Evolutionary conservation across 306 rosid species (phyloP).

Genomic region (Dryas drummondii): DNA sequence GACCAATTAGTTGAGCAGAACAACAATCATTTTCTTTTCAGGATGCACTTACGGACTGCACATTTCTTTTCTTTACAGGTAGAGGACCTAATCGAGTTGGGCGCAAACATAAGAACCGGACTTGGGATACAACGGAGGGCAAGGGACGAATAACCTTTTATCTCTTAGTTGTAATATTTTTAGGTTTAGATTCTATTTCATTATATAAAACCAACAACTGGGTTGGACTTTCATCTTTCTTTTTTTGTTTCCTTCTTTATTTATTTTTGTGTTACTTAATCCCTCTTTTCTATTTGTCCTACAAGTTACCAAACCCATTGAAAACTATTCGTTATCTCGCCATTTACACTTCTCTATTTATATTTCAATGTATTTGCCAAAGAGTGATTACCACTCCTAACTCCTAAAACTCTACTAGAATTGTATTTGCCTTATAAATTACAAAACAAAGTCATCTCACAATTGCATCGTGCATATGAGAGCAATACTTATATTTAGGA

Average conservation of each 20-base stretch:
- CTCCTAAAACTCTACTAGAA: no score
- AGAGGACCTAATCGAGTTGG: conserved; percentile 62
- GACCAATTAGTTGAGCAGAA: not conserved
- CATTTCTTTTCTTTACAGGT: conserved; percentile 39
- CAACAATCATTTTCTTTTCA: no score
- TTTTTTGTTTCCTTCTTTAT: not conserved
- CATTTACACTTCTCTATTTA: not conserved
- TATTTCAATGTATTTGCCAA: not conserved
- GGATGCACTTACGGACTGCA: not conserved
- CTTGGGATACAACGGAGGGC: conserved; percentile 58
- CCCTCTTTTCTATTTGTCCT: not conserved
- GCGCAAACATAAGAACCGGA: conserved; percentile 62
- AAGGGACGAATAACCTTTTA: conserved; percentile 29
- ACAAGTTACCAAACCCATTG: not conserved
- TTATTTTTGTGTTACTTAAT: no score
- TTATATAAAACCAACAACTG: not conserved
- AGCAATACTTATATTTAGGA: no score
- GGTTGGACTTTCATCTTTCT: not conserved
- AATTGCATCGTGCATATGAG: no score
- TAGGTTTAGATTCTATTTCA: not conserved
- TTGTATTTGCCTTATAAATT: no score
- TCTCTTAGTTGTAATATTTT: not conserved
- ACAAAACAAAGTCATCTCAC: no score
- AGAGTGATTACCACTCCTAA: not conserved
- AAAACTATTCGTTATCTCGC: not conserved